Evolutionary conservation across 441 rosid species (phyloP).

Genomic region (Mallotus repandus): DNA sequence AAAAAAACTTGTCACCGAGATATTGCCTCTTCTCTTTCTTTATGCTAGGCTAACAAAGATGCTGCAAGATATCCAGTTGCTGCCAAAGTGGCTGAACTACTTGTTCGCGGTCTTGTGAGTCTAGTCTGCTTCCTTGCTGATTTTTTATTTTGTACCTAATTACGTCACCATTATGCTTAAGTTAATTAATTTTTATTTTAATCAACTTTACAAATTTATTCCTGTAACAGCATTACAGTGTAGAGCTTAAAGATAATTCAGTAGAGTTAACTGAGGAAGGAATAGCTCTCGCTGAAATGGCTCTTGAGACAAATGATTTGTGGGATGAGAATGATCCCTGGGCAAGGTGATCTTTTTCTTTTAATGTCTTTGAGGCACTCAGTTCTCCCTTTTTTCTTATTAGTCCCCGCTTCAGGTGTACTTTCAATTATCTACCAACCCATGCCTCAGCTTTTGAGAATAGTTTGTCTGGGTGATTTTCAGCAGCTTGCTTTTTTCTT

Average conservation of each 20-base stretch:
- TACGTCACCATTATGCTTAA: not conserved
- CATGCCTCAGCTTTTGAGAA: not conserved
- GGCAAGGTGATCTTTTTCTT: conserved; percentile 67
- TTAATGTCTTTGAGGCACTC: conserved; percentile 9
- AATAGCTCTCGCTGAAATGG: conserved; percentile 91
- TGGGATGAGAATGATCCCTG: conserved; percentile 99
- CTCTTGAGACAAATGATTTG: conserved; percentile 88
- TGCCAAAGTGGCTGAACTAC: conserved; percentile 95
- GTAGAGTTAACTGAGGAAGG: conserved; percentile 98
- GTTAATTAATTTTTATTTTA: conserved; percentile 10
- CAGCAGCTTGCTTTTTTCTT: not conserved
- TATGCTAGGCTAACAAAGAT: conserved; percentile 78
- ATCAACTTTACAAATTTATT: conserved; percentile 15
- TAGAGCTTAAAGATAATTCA: conserved; percentile 88
- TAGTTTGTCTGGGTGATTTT: conserved; percentile 1
- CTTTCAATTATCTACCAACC: not conserved
- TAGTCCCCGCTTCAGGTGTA: not conserved
- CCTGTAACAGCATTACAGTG: conserved; percentile 71
- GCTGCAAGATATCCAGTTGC: conserved; percentile 97
- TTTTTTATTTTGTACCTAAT: conserved; percentile 16
- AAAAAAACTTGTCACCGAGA: conserved; percentile 20
- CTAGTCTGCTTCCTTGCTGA: conserved; percentile 18
- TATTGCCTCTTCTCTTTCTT: conserved; percentile 23
- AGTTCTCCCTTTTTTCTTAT: conserved; percentile 4
- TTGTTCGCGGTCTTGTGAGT: conserved; percentile 70